Evolutionary conservation across 345 rosid species (phyloP), one percentile per base, ranked within the genome.

Genomic region (Acer saccharum): DNA sequence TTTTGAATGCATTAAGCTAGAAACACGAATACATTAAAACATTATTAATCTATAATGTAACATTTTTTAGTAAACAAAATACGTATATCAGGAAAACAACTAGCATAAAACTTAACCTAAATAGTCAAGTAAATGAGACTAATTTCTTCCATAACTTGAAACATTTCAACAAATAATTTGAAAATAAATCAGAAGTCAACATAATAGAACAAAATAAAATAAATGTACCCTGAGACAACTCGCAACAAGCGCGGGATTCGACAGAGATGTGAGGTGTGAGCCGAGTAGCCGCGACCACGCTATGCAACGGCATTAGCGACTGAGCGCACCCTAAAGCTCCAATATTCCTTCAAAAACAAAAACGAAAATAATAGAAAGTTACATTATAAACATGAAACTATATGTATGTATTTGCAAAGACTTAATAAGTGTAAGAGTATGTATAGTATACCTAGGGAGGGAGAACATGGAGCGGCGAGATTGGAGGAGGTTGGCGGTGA

Each of bases 211-310:
- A 46, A 46, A 46, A 14, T 7, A 29, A 65, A 13, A 17, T 1
- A 65, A n/a, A 32, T 35, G 12, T 65, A 83, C 85, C 85, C 50
- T 79, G 85, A 74, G 85, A 79, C 68, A 83, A 23, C 76, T 83
- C 86, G 77, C 81, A 77, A 20, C 58, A 83, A 39, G 81, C 73
- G 20, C 85, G 85, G 69, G 78, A 80, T 11, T 68, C 76, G 55
- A 68, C 75, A 1, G 85, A 72, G 39, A 83, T 72, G 73, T 78
- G 81, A 32, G 82, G 78, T 9, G 76, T 69, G 68, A 81, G 82
- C 23, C 73, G 20, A 52, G 84, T 25, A n/a, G 75, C 65, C 3
- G 80, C 78, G 65, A 75, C 52, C 78, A 65, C 55, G 80, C 84
- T 76, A 65, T 78, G 75, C 65, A 81, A 60, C 44, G 77, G 82